Percentiles rank a stretch among this genome's conserved stretches.
phyloP scores from a whole-genome alignment of 495 filamentous ascomycete genomes.

The Lasiosphaeria miniovina region DNA sequence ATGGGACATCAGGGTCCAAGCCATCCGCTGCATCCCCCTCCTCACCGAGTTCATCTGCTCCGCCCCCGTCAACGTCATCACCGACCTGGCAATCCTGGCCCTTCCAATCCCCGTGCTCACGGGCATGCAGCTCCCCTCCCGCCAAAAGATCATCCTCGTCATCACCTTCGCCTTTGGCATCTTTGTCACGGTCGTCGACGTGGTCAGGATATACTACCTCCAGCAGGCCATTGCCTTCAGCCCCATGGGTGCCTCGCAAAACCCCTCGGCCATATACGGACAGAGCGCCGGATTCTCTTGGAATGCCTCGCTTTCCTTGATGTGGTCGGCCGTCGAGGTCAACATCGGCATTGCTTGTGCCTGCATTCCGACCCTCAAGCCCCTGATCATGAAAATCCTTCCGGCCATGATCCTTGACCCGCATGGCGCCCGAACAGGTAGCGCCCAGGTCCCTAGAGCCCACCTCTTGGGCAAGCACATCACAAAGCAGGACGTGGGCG shows the following conservation, averaged over 20 bases:
- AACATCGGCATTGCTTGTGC: slow-evolving; percentile 85
- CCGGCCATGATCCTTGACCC: slow-evolving; percentile 64
- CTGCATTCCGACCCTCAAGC: slow-evolving; percentile 86
- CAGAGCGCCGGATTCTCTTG: slow-evolving; percentile 48
- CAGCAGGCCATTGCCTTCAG: slow-evolving; percentile 59
- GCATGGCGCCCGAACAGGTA: slow-evolving; percentile 28
- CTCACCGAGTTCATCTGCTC: slow-evolving; percentile 81
- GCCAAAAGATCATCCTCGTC: slow-evolving; percentile 80
- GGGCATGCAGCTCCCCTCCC: slow-evolving; percentile 73
- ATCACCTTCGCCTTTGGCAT: slow-evolving; percentile 79
- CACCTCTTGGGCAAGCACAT: slow-evolving; percentile 7
- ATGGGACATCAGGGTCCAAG: slow-evolving; percentile 44
- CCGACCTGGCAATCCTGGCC: slow-evolving; percentile 78
- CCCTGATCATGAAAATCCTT: slow-evolving; percentile 70
- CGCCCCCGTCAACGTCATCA: slow-evolving; percentile 78
- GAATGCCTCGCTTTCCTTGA: slow-evolving; percentile 80
- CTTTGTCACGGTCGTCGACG: slow-evolving; percentile 85
- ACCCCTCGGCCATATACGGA: slow-evolving; percentile 32
- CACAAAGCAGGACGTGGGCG: neutral
- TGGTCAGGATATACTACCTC: slow-evolving; percentile 84
- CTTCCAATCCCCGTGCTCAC: slow-evolving; percentile 88
- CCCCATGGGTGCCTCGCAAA: slow-evolving; percentile 23
- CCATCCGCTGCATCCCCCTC: slow-evolving; percentile 65
- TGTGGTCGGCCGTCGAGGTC: slow-evolving; percentile 92
- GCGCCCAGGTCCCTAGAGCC: slow-evolving; percentile 10